phyloP scores from a whole-genome alignment of 2,329 filamentous ascomycete genomes.

The Diplodia corticola region DNA sequence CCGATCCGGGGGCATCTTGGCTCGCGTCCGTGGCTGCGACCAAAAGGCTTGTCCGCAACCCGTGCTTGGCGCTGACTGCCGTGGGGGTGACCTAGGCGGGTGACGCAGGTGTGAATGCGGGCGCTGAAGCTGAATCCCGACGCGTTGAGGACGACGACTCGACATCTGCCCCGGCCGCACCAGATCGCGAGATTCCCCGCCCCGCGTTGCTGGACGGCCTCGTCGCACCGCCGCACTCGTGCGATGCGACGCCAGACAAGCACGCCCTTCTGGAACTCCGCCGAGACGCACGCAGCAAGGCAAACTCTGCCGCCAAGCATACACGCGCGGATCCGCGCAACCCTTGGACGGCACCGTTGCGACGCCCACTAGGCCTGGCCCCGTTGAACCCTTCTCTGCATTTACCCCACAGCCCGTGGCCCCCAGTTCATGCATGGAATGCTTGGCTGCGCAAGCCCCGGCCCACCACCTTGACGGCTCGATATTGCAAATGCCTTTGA shows the following conservation, averaged over 20 bases:
- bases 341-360: slow-evolving; percentile 12
- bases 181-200: no score
- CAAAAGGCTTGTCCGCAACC: slow-evolving; percentile 8
- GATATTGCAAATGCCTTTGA: neutral
- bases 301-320: neutral
- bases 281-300: neutral
- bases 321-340: neutral
- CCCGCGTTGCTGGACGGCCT: no score
- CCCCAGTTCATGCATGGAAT: neutral
- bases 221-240: no score
- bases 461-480: neutral
- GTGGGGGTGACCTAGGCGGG: neutral
- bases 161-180: neutral
- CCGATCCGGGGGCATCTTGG: neutral
- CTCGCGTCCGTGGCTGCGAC: neutral
- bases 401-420: neutral
- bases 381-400: neutral
- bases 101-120: neutral
- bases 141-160: neutral
- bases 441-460: neutral
- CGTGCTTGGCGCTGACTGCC: neutral
- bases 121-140: neutral
- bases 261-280: neutral
- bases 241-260: neutral
- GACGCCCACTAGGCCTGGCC: neutral